A percentile compares a stretch with the other conserved stretches of the same genome.
These are phyloP conservation scores for Metschnikowia lochheadii DNA, from an alignment of 805 yeast species.

Conservation along the genomic window DNA sequence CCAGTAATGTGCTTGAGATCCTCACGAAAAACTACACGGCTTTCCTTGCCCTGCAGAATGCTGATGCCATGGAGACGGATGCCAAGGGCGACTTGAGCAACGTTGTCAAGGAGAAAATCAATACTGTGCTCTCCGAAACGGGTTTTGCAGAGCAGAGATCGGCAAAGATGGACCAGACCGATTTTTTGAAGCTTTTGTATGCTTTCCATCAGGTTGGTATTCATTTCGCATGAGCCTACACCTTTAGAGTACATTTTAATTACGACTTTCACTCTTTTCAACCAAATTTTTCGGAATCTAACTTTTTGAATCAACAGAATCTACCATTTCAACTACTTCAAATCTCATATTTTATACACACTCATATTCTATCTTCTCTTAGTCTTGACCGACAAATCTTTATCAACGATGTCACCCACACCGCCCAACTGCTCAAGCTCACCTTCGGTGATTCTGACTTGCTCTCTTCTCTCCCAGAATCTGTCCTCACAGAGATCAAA, in stretches of 20 bases:
- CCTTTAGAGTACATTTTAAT: not conserved
- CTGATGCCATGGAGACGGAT: conserved; percentile 39
- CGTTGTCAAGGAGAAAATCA: conserved; percentile 65
- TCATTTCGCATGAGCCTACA: conserved; percentile 68
- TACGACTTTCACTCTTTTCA: not conserved
- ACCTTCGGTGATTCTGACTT: conserved; percentile 83
- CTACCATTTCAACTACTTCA: too few relatives aligned
- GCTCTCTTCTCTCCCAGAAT: conserved; percentile 99
- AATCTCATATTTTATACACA: not conserved
- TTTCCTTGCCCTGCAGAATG: conserved; percentile 52
- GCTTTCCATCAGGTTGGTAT: conserved; percentile 97
- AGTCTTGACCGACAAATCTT: conserved; percentile 48
- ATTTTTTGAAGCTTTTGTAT: conserved; percentile 76
- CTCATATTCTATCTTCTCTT: conserved; percentile 42
- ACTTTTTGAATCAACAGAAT: too few relatives aligned
- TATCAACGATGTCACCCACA: conserved; percentile 81
- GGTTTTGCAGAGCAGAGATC: conserved; percentile 84
- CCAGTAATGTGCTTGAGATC: conserved; percentile 71
- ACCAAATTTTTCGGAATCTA: too few relatives aligned
- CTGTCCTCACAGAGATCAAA: conserved; percentile 90
- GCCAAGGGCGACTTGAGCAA: conserved; percentile 38
- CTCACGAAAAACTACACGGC: conserved; percentile 86
- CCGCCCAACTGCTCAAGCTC: conserved; percentile 87
- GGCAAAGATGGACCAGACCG: conserved; percentile 92
- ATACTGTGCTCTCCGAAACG: conserved; percentile 70